phyloP scores from a whole-genome alignment of 371 early-diverging fungal species.

The Syncephalastrum sp. region DNA sequence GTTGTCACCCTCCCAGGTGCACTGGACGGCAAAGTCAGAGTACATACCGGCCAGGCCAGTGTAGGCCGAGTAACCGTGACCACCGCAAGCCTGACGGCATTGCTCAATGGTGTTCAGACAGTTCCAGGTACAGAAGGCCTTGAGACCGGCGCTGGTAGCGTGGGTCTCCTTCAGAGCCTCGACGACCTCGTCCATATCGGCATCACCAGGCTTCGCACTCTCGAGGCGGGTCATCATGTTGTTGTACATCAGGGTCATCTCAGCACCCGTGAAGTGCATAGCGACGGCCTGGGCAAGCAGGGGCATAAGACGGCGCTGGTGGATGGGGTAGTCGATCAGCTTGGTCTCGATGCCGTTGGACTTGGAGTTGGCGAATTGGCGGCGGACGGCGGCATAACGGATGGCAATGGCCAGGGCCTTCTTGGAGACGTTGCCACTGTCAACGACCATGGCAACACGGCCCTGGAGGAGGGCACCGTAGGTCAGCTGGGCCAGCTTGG shows the following conservation, averaged over 20 bases:
- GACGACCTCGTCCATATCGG: conserved; percentile 64
- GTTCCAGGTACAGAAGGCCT: conserved; percentile 95
- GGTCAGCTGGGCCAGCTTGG: conserved; percentile 66
- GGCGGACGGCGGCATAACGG: conserved; percentile 89
- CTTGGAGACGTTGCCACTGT: conserved; percentile 86
- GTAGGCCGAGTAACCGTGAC: conserved; percentile 93
- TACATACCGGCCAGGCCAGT: conserved; percentile 86
- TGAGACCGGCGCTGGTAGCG: conserved; percentile 89
- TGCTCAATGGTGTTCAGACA: conserved; percentile 85
- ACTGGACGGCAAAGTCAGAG: conserved; percentile 90
- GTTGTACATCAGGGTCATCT: conserved; percentile 78
- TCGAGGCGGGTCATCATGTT: conserved; percentile 74
- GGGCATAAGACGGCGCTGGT: conserved; percentile 91
- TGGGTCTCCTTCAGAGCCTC: conserved; percentile 89
- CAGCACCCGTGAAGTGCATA: conserved; percentile 86
- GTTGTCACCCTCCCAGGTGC: conserved; percentile 94
- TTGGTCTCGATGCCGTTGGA: conserved; percentile 72
- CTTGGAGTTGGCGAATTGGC: conserved; percentile 72
- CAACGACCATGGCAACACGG: conserved; percentile 88
- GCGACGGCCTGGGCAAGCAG: conserved; percentile 89
- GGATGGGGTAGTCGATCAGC: conserved; percentile 88
- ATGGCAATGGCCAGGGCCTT: conserved; percentile 90
- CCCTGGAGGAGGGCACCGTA: conserved; percentile 90
- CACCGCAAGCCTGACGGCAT: conserved; percentile 88
- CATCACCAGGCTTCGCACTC: conserved; percentile 63